Conservation (phyloP, 768 basidiomycete species). For the Amylocystis lapponica region DNA sequence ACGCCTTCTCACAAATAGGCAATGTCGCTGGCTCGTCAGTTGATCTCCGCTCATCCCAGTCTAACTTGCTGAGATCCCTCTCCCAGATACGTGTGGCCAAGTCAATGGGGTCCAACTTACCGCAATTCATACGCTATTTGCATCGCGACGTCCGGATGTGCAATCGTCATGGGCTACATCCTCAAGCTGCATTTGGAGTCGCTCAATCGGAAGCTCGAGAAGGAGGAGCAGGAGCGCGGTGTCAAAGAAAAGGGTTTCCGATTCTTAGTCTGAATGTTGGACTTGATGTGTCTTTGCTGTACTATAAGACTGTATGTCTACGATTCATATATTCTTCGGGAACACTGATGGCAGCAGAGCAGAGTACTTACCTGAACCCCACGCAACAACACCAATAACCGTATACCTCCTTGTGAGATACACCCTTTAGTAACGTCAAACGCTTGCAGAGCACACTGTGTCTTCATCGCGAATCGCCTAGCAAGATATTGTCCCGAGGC, state of each 20-base stretch:
- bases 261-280: slow-evolving; percentile 42
- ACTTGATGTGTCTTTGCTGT: too few species aligned
- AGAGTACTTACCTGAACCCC: too few species aligned
- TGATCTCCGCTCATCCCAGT: not conserved
- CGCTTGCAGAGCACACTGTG: too few species aligned
- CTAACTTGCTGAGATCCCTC: slow-evolving; percentile 21
- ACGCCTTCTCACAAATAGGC: slow-evolving; percentile 75
- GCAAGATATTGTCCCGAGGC: too few species aligned
- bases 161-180: slow-evolving; percentile 29
- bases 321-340: too few species aligned
- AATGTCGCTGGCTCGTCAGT: slow-evolving; percentile 69
- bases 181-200: slow-evolving; percentile 23
- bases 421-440: too few species aligned
- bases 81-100: slow-evolving; percentile 63
- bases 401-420: too few species aligned
- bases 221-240: slow-evolving; percentile 36
- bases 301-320: too few species aligned
- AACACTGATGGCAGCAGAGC: too few species aligned
- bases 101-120: slow-evolving; percentile 67
- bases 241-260: slow-evolving; percentile 39
- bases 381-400: too few species aligned
- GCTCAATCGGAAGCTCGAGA: slow-evolving; percentile 24
- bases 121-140: slow-evolving; percentile 51
- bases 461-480: too few species aligned
- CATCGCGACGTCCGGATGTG: slow-evolving; percentile 23